A percentile compares a stretch with the other conserved stretches of the same genome.
phyloP scores from a whole-genome alignment of 2,329 filamentous ascomycete genomes.

The Calonectria henricotiae region DNA sequence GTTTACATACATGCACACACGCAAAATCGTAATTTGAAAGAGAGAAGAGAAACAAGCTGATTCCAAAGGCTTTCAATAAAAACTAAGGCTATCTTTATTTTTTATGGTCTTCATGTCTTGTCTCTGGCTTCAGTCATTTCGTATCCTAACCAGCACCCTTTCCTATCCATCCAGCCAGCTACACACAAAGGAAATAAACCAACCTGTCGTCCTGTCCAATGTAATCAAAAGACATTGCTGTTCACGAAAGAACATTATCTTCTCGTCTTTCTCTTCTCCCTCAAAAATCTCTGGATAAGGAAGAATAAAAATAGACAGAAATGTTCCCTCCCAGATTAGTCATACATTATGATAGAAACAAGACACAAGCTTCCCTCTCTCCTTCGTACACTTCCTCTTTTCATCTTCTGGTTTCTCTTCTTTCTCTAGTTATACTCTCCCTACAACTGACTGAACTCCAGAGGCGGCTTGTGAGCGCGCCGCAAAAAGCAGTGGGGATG shows the following conservation, averaged over 20 bases:
- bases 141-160: not conserved
- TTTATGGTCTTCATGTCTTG: constrained; percentile 17
- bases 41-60: not conserved
- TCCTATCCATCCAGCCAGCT: not conserved
- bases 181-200: constrained; percentile 4
- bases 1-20: not conserved
- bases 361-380: constrained; percentile 1
- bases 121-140: constrained; percentile 11
- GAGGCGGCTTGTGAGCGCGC: not conserved
- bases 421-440: not conserved
- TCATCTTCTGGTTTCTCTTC: constrained; percentile 17
- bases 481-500: not conserved
- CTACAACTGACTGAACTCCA: not conserved
- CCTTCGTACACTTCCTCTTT: not conserved
- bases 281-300: not conserved
- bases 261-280: not conserved
- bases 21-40: not conserved
- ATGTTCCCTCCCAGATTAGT: constrained; percentile 47
- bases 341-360: constrained; percentile 43
- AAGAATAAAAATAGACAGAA: not conserved
- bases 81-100: constrained; percentile 13
- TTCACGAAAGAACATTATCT: constrained; percentile 22
- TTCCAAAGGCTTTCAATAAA: constrained; percentile 22
- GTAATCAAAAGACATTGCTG: constrained; percentile 48
- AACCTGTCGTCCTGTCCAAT: constrained; percentile 27